Base-by-base conservation (phyloP, 179 eudicot species). In the Carnegiea gigantea region DNA sequence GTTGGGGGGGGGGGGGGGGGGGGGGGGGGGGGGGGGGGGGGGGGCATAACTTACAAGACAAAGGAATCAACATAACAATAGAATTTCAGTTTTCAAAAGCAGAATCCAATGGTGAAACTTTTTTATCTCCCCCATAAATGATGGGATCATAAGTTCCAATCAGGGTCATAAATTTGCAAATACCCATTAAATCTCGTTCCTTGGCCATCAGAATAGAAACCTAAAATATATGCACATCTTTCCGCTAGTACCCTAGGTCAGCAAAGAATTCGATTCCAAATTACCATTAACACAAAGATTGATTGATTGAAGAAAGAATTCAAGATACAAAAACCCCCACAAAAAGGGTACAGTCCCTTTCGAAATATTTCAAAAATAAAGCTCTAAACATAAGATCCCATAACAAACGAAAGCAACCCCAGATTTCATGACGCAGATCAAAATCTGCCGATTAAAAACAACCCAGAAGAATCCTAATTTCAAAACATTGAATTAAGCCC, bases 391-490 rank as follows among this genome's bases (percentile, higher is more conserved):
- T 17, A 51, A 51, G 57, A 51, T 13, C 20, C 18, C 18, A 51
- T 49, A 51, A 23, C 38, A 67, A 67, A 67, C 0, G 6, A 3
- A 67, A 33, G 23, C 0, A 70, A 30, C 10, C 73, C 20, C 20
- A 68, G 36, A 70, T 36, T 33, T 18, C 73, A 70, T 7, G 33
- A 30, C 73, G 43, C 73, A 68, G 73, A 68, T 26, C 73, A 68
- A 68, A 68, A n/a, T 64, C 70, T 26, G 17, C n/a, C 18, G 3
- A 9, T 21, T 21, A 64, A 64, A 64, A 30, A 68, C 43, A 30
- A 62, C 68, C 30, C 30, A 62, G 3, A 62, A 62, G 26, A 62
- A 23, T 20, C 68, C 68, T 23, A 62, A 62, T 62, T 23, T 9
- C 68, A 62, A 62, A 62, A 23, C 21, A 11, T n/a, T 4, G 13